Conservation (phyloP, 2,329 filamentous ascomycete species). For the Arthrinium phaeospermum region DNA sequence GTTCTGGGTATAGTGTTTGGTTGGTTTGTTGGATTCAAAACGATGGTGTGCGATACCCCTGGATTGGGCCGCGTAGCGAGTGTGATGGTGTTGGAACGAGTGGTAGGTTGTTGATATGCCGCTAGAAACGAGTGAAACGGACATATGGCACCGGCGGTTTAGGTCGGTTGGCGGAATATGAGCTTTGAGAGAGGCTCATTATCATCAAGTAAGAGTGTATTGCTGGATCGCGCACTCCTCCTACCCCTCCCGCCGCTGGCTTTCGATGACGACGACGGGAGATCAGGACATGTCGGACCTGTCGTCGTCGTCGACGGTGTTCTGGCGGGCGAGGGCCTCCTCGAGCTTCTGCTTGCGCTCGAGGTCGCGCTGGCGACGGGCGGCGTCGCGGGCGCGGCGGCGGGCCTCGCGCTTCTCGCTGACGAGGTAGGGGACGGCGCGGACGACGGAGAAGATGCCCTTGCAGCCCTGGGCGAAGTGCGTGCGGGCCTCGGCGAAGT, state of each 20-base stretch:
- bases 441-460: conserved; percentile 40
- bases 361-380: conserved; percentile 37
- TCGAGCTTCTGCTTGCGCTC: conserved; percentile 45
- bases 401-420: conserved; percentile 43
- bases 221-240: neutral
- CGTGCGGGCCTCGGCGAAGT: conserved; percentile 43
- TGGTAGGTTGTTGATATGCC: neutral
- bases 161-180: neutral
- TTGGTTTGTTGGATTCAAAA: neutral
- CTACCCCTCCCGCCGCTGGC: too few species aligned
- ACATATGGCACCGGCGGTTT: neutral
- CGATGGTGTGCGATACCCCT: neutral
- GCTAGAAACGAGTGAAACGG: neutral
- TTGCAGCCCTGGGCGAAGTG: conserved; percentile 44
- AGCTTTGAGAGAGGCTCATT: neutral
- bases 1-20: neutral
- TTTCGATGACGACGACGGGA: too few species aligned
- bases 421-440: conserved; percentile 42
- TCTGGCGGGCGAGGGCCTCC: conserved; percentile 32
- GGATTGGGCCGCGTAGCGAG: neutral
- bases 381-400: conserved; percentile 37
- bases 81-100: neutral
- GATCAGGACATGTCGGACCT: neutral
- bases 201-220: neutral
- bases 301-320: conserved; percentile 9